Conservation (phyloP, 2,329 filamentous ascomycete genomes). For the Fusarium hostae region DNA sequence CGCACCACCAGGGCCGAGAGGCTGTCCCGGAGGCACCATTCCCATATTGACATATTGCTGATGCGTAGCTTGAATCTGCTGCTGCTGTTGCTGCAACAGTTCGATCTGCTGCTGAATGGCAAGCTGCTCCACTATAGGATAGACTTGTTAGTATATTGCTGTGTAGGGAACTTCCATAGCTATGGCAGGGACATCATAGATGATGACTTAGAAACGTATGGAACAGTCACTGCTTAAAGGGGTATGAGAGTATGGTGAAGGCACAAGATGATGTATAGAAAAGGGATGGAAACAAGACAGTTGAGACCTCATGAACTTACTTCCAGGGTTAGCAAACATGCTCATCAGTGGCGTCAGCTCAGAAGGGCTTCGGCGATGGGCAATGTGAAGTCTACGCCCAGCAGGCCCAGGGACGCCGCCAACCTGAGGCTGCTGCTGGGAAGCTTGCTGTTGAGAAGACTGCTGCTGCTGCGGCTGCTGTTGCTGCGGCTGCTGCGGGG, state of each 20-base stretch:
- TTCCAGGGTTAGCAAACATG: conserved; percentile 77
- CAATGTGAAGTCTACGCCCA: conserved; percentile 94
- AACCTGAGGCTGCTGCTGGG: conserved; percentile 60
- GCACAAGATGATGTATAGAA: background rate
- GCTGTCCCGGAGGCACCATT: conserved; percentile 87
- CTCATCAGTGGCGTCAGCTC: conserved; percentile 98
- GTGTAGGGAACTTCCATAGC: background rate
- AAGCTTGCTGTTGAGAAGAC: conserved; percentile 66
- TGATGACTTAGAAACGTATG: background rate
- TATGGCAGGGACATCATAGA: background rate
- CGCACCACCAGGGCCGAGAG: conserved; percentile 73
- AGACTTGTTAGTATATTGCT: conserved; percentile 33
- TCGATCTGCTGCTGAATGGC: conserved; percentile 99
- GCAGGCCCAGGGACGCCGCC: conserved; percentile 76
- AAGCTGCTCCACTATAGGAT: conserved; percentile 86
- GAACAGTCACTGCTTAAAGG: background rate
- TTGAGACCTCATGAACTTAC: conserved; percentile 59
- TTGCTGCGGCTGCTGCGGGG: conserved; percentile 64
- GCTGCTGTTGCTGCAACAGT: conserved; percentile 95
- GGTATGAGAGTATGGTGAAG: conserved; percentile 6
- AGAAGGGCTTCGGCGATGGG: conserved; percentile 94
- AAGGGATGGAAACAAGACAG: background rate
- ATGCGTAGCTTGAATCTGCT: conserved; percentile 95
- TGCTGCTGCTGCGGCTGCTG: conserved; percentile 66
- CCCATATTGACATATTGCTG: conserved; percentile 99